Conservation (phyloP, 2,329 filamentous ascomycete species). For the Fusarium abutilonis region DNA sequence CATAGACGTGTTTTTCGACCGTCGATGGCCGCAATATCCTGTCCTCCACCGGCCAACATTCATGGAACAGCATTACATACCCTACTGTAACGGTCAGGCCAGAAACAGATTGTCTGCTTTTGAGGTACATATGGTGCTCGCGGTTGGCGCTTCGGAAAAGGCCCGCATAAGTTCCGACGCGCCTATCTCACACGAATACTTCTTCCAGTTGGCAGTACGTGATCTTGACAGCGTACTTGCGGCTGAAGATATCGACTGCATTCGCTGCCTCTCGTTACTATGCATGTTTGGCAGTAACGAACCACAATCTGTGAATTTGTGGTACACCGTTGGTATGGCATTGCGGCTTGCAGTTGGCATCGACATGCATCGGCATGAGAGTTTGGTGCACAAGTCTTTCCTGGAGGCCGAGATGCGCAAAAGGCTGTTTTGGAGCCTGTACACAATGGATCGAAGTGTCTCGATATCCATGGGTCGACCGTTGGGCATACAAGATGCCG, state of each 20-base stretch:
- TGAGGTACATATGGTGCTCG: slow-evolving; percentile 40
- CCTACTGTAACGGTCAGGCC: slow-evolving; percentile 19
- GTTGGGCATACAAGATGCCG: slow-evolving; percentile 35
- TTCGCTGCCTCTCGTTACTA: slow-evolving; percentile 34
- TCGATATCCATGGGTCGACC: slow-evolving; percentile 36
- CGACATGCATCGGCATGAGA: slow-evolving; percentile 38
- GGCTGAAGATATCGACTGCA: slow-evolving; percentile 35
- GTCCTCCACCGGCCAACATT: slow-evolving; percentile 38
- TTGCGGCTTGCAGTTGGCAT: slow-evolving; percentile 38
- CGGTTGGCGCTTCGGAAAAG: slow-evolving; percentile 38
- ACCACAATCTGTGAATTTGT: slow-evolving; percentile 38
- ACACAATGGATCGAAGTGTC: slow-evolving; percentile 40
- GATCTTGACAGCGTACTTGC: slow-evolving; percentile 30
- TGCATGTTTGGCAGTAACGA: slow-evolving; percentile 41
- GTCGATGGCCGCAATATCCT: slow-evolving; percentile 39
- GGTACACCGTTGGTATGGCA: slow-evolving; percentile 40
- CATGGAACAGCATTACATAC: slow-evolving; percentile 37
- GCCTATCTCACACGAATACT: slow-evolving; percentile 28
- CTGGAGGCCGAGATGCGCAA: slow-evolving; percentile 39
- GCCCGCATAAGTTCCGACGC: slow-evolving; percentile 21
- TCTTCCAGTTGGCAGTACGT: slow-evolving; percentile 32
- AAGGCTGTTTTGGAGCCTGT: slow-evolving; percentile 38
- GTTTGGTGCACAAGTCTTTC: slow-evolving; percentile 16
- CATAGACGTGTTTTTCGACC: slow-evolving; percentile 37
- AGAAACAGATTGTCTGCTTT: slow-evolving; percentile 26